Evolutionary conservation across 2,329 filamentous ascomycete genomes (phyloP), one percentile per base, ranked within the genome.

Genomic region (Biscogniauxia marginata): DNA sequence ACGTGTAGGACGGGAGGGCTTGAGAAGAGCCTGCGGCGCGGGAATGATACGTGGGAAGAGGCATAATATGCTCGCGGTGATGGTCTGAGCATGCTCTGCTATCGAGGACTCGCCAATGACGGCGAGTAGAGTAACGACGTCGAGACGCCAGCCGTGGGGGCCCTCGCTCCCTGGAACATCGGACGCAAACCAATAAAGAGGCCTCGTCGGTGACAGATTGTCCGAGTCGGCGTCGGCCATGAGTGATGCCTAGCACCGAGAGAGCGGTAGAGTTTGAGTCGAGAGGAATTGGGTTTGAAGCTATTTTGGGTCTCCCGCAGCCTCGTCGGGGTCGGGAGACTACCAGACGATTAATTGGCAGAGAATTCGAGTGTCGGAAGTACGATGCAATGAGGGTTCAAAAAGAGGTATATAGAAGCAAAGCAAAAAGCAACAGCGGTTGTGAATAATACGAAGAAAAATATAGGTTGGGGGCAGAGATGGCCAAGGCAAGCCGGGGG

Each of bases 31-130:
- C 69, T 87, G 84, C 0, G 84, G 84, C 1, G 84, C 84, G 7
- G 84, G 84, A 23, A 87, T 78, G 51, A 87, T 77, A 49, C 84
- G 79, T 23, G 84, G 84, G 3, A 86, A 73, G 43, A 83, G 75
- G 61, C 82, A 84, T 30, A 83, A 75, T 58, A 77, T 75, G 8
- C 81, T 83, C n/a, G 83, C 78, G 2, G 83, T 85, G 59, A 85
- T 78, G 50, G 80, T 76, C 67, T 86, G 84, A 1, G 79, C 74
- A 65, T 86, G 83, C 57, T 82, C 79, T 46, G 79, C 76, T 58
- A 86, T 83, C 18, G 80, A 79, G 2, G 77, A 79, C 71, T 86
- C 84, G 66, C 84, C 84, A 55, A 86, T 83, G 63, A 87, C 81
- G 57, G 84, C 84, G 52, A 87, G 78, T 24, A 87, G 78, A 34